Percentiles rank a stretch among this genome's conserved stretches.
Conservation (phyloP, 306 rosid species). For the Rosa rugosa region DNA sequence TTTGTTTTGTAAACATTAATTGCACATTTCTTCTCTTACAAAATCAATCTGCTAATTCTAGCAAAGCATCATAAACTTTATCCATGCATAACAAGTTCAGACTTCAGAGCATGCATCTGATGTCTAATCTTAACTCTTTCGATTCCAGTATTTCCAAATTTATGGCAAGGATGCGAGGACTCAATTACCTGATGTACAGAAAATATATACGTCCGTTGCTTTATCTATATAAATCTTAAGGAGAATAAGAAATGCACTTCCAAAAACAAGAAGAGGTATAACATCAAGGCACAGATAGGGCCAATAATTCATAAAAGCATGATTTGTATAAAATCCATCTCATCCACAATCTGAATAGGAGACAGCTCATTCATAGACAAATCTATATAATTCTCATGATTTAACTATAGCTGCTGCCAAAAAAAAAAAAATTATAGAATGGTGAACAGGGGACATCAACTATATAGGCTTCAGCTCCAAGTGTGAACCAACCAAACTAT, state of each 20-base stretch:
- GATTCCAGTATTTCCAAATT: background rate
- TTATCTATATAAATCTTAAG: background rate
- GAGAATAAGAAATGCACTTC: background rate
- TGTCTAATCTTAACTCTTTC: background rate
- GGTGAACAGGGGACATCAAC: background rate
- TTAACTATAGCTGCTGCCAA: background rate
- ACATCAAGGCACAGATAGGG: background rate
- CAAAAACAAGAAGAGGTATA: background rate
- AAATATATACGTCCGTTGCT: background rate
- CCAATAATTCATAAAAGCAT: background rate
- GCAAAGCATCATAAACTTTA: background rate
- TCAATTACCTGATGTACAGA: background rate
- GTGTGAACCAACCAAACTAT: slow-evolving; percentile 11
- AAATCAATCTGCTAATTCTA: background rate
- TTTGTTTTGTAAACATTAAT: background rate
- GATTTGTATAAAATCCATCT: background rate
- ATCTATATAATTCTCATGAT: slow-evolving; percentile 1
- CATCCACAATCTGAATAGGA: background rate
- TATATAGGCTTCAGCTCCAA: background rate
- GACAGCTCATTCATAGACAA: background rate
- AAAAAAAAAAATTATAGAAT: background rate
- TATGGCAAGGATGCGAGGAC: background rate
- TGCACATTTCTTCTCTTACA: background rate
- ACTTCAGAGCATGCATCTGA: background rate
- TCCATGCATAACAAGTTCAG: background rate